Percentiles rank a stretch among this genome's conserved stretches.
Conservation (phyloP, 73 alveolate species). For the Tetrahymena malaccensis region DNA sequence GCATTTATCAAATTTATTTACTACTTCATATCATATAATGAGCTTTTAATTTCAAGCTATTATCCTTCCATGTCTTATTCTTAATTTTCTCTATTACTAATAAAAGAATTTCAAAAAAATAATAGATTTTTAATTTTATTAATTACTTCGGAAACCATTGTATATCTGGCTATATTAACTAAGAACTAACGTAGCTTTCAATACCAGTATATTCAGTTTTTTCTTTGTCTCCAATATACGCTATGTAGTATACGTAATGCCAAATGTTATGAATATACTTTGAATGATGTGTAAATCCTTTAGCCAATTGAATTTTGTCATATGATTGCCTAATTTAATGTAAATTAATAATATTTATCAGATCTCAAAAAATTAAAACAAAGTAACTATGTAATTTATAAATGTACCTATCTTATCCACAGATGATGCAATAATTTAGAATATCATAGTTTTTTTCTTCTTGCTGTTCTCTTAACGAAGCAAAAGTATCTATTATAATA, state of each 20-base stretch:
- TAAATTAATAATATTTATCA: not conserved
- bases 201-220: constrained; percentile 92
- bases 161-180: not conserved
- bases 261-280: constrained; percentile 75
- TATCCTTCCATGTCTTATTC: not conserved
- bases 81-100: not conserved
- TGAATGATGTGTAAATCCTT: constrained; percentile 64
- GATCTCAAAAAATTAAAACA: not conserved
- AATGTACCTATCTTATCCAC: constrained; percentile 65
- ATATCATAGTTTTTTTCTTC: constrained; percentile 69
- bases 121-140: not conserved
- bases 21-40: not conserved
- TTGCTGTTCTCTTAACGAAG: constrained; percentile 79
- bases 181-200: constrained; percentile 81
- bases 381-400: not conserved
- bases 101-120: not conserved
- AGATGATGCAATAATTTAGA: constrained; percentile 84
- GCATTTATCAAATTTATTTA: not conserved
- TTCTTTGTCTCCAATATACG: constrained; percentile 76
- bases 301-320: constrained; percentile 55
- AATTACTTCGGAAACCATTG: not conserved
- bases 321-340: constrained; percentile 51
- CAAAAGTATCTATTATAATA: constrained; percentile 93
- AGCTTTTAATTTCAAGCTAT: not conserved
- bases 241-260: constrained; percentile 83